phyloP scores from a whole-genome alignment of 1,284 basidiomycete species.

The Marasmius tenuissimus region DNA sequence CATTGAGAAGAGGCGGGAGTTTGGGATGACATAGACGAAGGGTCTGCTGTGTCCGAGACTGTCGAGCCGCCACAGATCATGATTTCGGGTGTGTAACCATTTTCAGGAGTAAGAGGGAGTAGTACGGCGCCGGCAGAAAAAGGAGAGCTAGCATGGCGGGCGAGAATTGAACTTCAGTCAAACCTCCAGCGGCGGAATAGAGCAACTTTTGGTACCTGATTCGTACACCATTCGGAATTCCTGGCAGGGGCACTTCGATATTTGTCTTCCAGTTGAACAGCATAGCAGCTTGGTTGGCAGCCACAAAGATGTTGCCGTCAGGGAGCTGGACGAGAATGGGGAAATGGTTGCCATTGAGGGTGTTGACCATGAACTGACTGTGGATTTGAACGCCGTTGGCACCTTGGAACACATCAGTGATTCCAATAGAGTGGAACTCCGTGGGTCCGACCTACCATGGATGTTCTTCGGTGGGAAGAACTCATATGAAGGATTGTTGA shows the following conservation, averaged over 20 bases:
- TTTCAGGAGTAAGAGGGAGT: constrained; percentile 26
- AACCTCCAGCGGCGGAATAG: too few species aligned
- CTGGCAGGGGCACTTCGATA: constrained; percentile 43
- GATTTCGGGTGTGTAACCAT: constrained; percentile 37
- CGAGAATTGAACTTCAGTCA: too few species aligned
- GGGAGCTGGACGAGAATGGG: constrained; percentile 52
- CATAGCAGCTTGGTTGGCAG: constrained; percentile 53
- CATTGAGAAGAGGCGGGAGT: constrained; percentile 36
- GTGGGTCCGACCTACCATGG: constrained; percentile 35
- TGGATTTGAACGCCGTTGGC: constrained; percentile 29
- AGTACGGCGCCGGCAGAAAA: constrained; percentile 51
- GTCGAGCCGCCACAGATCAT: constrained; percentile 43
- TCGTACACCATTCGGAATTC: constrained; percentile 54
- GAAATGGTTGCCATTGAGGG: constrained; percentile 59
- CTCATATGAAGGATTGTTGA: constrained; percentile 39
- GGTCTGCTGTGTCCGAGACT: constrained; percentile 23
- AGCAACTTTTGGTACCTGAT: too few species aligned
- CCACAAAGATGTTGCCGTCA: constrained; percentile 50
- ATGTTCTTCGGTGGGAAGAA: constrained; percentile 46
- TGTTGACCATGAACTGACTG: constrained; percentile 48
- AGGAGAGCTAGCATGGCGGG: constrained; percentile 48
- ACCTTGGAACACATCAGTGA: too few species aligned
- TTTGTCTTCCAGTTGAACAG: constrained; percentile 52
- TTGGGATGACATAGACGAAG: constrained; percentile 28
- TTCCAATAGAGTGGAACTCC: too few species aligned